phyloP scores from a whole-genome alignment of 176 grass and related monocot species.

The Aegilops sharonensis region DNA sequence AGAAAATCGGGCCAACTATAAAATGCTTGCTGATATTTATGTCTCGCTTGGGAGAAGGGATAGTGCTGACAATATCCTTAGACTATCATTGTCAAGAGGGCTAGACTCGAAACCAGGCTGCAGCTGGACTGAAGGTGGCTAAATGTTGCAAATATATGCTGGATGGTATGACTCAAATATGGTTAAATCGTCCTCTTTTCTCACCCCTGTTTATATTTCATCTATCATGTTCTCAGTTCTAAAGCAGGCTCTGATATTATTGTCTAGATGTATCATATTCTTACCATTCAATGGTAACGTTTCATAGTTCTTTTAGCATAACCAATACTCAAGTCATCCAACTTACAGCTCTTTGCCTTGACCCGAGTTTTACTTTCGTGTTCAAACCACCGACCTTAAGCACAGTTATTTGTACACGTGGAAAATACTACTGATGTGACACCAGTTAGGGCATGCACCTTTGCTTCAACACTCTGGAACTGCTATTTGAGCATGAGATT shows the following conservation, averaged over 20 bases:
- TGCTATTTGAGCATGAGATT: neutral
- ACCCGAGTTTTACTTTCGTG: neutral
- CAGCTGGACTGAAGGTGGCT: conserved; percentile 62
- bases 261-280: conserved; percentile 14
- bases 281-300: neutral
- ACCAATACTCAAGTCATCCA: neutral
- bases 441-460: neutral
- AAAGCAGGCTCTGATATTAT: conserved; percentile 6
- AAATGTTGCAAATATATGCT: conserved; percentile 27
- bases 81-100: conserved; percentile 30
- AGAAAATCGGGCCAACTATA: conserved; percentile 59
- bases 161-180: conserved; percentile 33
- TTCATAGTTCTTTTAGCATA: conserved; percentile 4
- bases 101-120: conserved; percentile 46
- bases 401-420: neutral
- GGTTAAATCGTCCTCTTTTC: neutral
- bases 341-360: neutral
- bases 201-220: conserved; percentile 2
- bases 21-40: conserved; percentile 83
- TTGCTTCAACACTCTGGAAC: neutral
- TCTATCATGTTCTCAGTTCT: neutral
- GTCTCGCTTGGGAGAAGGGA: conserved; percentile 64
- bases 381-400: neutral
- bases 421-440: neutral
- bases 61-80: conserved; percentile 32